Evolutionary conservation across 305 asterid genomes (phyloP), one percentile per base, ranked within the genome.

Genomic region (Fraxinus dipetala): DNA sequence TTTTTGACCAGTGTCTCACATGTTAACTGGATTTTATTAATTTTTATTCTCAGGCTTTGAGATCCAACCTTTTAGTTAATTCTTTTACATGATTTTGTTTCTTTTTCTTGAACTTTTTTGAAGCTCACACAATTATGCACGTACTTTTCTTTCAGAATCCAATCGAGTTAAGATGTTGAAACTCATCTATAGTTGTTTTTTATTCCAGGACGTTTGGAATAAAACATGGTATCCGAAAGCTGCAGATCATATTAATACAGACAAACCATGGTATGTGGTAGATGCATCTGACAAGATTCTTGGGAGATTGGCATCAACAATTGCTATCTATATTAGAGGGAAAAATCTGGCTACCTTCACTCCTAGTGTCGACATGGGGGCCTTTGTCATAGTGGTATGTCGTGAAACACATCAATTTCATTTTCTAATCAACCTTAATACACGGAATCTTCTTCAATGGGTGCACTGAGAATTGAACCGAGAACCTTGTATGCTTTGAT

Each of bases 331-430:
- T 85, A 95, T 95, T 78, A 87, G 98, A 85, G 98, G 98, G 59
- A 95, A 95, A 89, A 91, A 94, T 85, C 92, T 95, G 43, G 97
- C 95, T 3, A 95, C 97, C 0, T 95, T 84, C 83, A 95, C 99
- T 67, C 99, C 99, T 8, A 94, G 98, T 84, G 98, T 95, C 82
- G 99, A 95, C 88, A 95, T 94, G 98, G 99, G 99, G 78, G 99
- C 99, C 61, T 94, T 92, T 63, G 93, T 95, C 51, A 90, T 95
- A n/a, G 98, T 94, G 95, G 99, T 95, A 90, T 16, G 88, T 67
- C 75, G 61, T 80, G 24, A 34, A 34, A 40, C 32, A 28, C 26
- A 51, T 51, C 61, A 16, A 31, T 43, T 59, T 35, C 40, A 63
- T 84, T 70, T 77, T 40, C 81, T 69, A 65, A 65, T 31, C 81